A percentile compares a stretch with the other conserved stretches of the same genome.
Conservation (phyloP, 1,284 basidiomycete species). For the Coriolopsis trogii region DNA sequence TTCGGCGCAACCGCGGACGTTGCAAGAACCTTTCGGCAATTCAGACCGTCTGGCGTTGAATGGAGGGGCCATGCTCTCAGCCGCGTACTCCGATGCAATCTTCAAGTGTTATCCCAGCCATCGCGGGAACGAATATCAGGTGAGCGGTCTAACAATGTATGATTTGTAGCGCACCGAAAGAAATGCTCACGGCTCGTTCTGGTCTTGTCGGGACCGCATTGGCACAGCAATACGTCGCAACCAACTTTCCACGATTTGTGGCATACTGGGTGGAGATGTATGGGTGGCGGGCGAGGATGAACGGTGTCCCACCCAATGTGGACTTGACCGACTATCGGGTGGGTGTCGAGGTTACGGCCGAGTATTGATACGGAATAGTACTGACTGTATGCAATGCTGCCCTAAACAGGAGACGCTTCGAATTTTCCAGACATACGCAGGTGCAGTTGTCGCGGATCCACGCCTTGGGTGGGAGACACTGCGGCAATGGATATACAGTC, state of each 20-base stretch:
- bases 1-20: neutral
- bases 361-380: neutral
- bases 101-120: neutral
- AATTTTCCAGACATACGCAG: conserved; percentile 9
- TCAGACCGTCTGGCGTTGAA: neutral
- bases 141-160: too few relatives aligned
- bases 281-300: neutral
- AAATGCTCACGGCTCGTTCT: too few relatives aligned
- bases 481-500: neutral
- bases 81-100: neutral
- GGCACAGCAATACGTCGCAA: neutral
- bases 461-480: neutral
- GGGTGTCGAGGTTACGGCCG: neutral
- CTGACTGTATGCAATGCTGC: neutral
- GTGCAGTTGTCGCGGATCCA: conserved; percentile 1
- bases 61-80: neutral
- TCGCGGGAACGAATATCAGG: neutral
- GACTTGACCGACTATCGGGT: neutral
- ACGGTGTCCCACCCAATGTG: neutral
- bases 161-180: too few relatives aligned
- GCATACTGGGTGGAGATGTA: neutral
- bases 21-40: neutral
- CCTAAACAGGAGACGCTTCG: conserved; percentile 1
- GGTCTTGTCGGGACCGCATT: too few relatives aligned
- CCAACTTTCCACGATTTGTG: neutral